A percentile compares a stretch with the other conserved stretches of the same genome.
phyloP scores from a whole-genome alignment of 805 yeast genomes.

The Saccharomycopsis babjevae region DNA sequence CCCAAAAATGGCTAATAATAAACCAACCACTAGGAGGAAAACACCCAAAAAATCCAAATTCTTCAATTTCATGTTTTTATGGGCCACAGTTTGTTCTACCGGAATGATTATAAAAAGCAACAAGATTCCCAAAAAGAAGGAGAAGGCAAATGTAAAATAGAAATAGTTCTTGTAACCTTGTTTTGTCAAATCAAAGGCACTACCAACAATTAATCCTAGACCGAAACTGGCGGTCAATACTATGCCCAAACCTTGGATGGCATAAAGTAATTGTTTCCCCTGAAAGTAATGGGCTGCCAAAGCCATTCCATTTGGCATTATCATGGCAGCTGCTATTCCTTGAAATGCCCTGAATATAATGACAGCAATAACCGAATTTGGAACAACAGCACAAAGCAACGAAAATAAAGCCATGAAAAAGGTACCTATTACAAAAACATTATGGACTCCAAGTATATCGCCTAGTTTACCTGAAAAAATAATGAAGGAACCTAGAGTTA shows the following conservation, averaged over 20 bases:
- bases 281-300: slow-evolving; percentile 25
- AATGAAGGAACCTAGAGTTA: slow-evolving; percentile 36
- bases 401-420: slow-evolving; percentile 31
- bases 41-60: slow-evolving; percentile 31
- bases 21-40: slow-evolving; percentile 26
- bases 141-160: slow-evolving; percentile 29
- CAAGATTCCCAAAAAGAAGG: slow-evolving; percentile 20
- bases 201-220: slow-evolving; percentile 34
- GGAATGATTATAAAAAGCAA: slow-evolving; percentile 26
- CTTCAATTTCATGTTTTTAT: slow-evolving; percentile 18
- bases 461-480: slow-evolving; percentile 33
- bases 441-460: slow-evolving; percentile 29
- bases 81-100: slow-evolving; percentile 23
- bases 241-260: slow-evolving; percentile 23
- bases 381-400: slow-evolving; percentile 28
- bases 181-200: slow-evolving; percentile 30
- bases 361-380: slow-evolving; percentile 26
- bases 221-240: slow-evolving; percentile 27
- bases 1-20: slow-evolving; percentile 32
- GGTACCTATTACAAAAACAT: slow-evolving; percentile 26
- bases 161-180: slow-evolving; percentile 33
- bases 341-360: slow-evolving; percentile 37
- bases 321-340: slow-evolving; percentile 34
- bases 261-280: slow-evolving; percentile 24
- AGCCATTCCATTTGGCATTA: slow-evolving; percentile 31